Percentiles rank a stretch among this genome's conserved stretches.
These are phyloP conservation scores for Pyrus bretschneideri DNA, from an alignment of 306 rosid species.

Conservation along the genomic window DNA sequence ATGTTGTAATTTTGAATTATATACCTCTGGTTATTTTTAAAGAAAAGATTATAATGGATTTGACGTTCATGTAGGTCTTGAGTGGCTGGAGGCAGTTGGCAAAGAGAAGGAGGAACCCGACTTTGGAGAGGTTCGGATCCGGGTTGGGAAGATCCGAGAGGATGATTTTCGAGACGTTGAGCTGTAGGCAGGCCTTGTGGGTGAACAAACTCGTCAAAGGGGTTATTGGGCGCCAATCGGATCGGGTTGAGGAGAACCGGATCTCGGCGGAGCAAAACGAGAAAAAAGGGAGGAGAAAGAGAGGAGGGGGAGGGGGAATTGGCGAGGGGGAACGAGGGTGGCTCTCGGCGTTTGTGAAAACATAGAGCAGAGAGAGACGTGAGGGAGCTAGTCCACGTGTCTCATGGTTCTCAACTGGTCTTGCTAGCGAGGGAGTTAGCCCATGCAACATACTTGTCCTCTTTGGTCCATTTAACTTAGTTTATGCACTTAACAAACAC, in stretches of 20 bases:
- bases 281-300: conserved; percentile 11
- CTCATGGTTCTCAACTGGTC: too few species aligned
- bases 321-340: not conserved
- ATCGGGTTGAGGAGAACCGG: conserved; percentile 37
- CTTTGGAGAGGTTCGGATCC: conserved; percentile 40
- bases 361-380: too few species aligned
- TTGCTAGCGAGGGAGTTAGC: too few species aligned
- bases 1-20: too few species aligned
- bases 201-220: conserved; percentile 81
- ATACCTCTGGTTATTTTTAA: too few species aligned
- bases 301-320: conserved; percentile 6
- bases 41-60: too few species aligned
- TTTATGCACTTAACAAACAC: too few species aligned
- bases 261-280: conserved; percentile 45
- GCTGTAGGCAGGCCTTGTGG: conserved; percentile 64
- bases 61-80: accelerated
- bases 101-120: conserved; percentile 53
- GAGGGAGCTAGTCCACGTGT: too few species aligned
- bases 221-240: conserved; percentile 45
- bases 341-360: not conserved
- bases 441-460: too few species aligned
- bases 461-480: accelerated
- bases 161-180: conserved; percentile 43
- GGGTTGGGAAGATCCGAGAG: conserved; percentile 25
- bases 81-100: too few species aligned